phyloP scores from a whole-genome alignment of 345 rosid genomes.

The Brassica nigra region DNA sequence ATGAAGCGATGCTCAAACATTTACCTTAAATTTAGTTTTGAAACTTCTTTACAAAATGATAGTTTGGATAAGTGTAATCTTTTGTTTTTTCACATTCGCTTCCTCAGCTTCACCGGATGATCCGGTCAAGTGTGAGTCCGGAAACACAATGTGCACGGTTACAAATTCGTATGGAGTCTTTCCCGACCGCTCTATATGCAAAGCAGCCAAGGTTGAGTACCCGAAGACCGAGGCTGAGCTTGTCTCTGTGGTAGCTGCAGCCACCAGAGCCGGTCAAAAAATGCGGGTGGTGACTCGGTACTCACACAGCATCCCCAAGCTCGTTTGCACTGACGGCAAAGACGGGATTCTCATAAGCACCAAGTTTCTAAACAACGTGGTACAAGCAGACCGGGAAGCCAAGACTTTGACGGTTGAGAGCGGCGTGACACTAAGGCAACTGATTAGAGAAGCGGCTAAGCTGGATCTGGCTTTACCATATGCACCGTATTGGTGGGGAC shows the following conservation, averaged over 20 bases:
- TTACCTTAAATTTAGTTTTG: not conserved
- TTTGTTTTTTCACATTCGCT: slow-evolving; percentile 2
- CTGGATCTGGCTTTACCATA: slow-evolving; percentile 68
- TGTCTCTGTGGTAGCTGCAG: slow-evolving; percentile 52
- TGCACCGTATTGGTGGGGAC: slow-evolving; percentile 90
- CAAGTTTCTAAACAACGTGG: slow-evolving; percentile 44
- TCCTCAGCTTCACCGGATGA: slow-evolving; percentile 58
- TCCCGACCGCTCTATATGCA: slow-evolving; percentile 64
- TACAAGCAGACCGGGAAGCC: slow-evolving; percentile 39
- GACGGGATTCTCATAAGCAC: slow-evolving; percentile 78
- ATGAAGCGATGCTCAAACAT: not conserved
- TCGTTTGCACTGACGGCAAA: slow-evolving; percentile 65
- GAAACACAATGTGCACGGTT: slow-evolving; percentile 56
- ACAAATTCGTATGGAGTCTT: slow-evolving; percentile 74
- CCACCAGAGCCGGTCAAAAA: slow-evolving; percentile 55
- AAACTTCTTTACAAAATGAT: slow-evolving; percentile 14
- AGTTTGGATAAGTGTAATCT: slow-evolving; percentile 20
- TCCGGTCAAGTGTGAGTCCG: slow-evolving; percentile 57
- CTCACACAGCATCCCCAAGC: slow-evolving; percentile 75
- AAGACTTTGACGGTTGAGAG: slow-evolving; percentile 63
- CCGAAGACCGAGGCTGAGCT: slow-evolving; percentile 64
- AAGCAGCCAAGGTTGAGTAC: slow-evolving; percentile 58
- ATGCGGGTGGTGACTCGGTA: slow-evolving; percentile 66
- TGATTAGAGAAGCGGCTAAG: slow-evolving; percentile 64
- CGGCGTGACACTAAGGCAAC: slow-evolving; percentile 65